These are phyloP conservation scores for Camellia sinensis DNA, from an alignment of 148 eudicot genomes.

Conservation along the genomic window DNA sequence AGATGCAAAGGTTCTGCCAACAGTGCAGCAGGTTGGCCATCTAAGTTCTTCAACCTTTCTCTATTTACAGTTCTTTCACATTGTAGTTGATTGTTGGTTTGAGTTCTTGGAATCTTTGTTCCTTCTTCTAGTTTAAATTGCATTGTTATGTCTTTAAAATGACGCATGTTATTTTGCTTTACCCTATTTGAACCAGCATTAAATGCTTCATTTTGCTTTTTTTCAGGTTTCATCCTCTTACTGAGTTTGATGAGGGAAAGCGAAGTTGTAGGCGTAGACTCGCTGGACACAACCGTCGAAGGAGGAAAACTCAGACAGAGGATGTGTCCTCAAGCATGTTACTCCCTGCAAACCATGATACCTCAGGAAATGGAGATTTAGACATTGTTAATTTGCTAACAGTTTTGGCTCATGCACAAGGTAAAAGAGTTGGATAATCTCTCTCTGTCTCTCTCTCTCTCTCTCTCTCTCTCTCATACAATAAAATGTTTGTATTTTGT, in stretches of 20 bases:
- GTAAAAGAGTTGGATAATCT: conserved; percentile 18
- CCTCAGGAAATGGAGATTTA: conserved; percentile 28
- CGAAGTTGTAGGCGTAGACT: conserved; percentile 94
- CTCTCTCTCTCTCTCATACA: not conserved
- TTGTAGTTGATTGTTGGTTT: not conserved
- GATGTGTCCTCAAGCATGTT: conserved; percentile 38
- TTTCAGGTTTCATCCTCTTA: conserved; percentile 80
- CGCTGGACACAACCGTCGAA: conserved; percentile 84
- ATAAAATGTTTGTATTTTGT: not conserved
- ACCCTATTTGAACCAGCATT: not conserved
- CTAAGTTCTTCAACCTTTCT: not conserved
- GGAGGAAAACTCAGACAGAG: conserved; percentile 94
- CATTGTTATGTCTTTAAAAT: not conserved
- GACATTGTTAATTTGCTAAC: conserved; percentile 46
- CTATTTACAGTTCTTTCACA: not conserved
- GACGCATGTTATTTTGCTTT: not conserved
- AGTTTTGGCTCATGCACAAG: conserved; percentile 47
- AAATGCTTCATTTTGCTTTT: not conserved
- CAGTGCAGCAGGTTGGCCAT: conserved; percentile 77
- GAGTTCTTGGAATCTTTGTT: conserved; percentile 1
- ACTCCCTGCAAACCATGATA: conserved; percentile 28
- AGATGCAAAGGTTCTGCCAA: conserved; percentile 90
- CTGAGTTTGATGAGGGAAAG: conserved; percentile 93
- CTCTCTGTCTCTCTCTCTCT: not conserved
- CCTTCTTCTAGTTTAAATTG: not conserved